Percentiles rank a stretch among this genome's conserved stretches.
Evolutionary conservation across 2,329 filamentous ascomycete species (phyloP).

Genomic region (Didymella glomerata): DNA sequence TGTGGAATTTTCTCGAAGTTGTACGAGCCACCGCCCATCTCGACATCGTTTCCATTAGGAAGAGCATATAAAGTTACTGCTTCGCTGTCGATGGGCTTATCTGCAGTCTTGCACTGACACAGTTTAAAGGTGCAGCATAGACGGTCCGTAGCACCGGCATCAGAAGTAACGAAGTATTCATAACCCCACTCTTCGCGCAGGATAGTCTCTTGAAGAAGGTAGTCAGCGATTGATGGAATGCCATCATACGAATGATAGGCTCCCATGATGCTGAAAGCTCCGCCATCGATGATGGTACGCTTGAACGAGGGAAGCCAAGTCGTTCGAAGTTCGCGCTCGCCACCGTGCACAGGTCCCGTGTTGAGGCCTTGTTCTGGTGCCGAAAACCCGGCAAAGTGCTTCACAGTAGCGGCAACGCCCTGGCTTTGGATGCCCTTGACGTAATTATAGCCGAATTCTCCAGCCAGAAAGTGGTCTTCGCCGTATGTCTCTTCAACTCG

Average conservation of each 20-base stretch:
- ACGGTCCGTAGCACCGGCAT: constrained; percentile 75
- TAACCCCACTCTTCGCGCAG: constrained; percentile 77
- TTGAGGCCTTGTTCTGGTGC: constrained; percentile 77
- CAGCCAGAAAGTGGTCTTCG: constrained; percentile 73
- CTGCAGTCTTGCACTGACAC: constrained; percentile 58
- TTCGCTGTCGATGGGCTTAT: constrained; percentile 68
- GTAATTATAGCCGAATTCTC: constrained; percentile 71
- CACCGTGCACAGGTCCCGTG: constrained; percentile 66
- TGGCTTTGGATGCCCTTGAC: constrained; percentile 69
- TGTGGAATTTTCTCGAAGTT: constrained; percentile 72
- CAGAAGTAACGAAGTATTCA: constrained; percentile 71
- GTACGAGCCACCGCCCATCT: constrained; percentile 80
- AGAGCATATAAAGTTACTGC: constrained; percentile 70
- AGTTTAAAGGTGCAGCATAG: constrained; percentile 71
- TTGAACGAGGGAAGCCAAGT: constrained; percentile 69
- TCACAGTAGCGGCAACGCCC: constrained; percentile 75
- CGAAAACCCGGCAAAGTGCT: constrained; percentile 77
- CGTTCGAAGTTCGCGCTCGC: constrained; percentile 63
- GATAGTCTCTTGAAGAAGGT: constrained; percentile 70
- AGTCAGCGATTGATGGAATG: constrained; percentile 71
- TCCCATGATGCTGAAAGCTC: constrained; percentile 75
- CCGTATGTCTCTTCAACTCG: constrained; percentile 78
- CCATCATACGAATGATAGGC: constrained; percentile 80
- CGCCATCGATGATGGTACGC: constrained; percentile 73
- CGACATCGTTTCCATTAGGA: constrained; percentile 74